Conservation (phyloP, 805 yeast genomes). For the Candida multigemmis region DNA sequence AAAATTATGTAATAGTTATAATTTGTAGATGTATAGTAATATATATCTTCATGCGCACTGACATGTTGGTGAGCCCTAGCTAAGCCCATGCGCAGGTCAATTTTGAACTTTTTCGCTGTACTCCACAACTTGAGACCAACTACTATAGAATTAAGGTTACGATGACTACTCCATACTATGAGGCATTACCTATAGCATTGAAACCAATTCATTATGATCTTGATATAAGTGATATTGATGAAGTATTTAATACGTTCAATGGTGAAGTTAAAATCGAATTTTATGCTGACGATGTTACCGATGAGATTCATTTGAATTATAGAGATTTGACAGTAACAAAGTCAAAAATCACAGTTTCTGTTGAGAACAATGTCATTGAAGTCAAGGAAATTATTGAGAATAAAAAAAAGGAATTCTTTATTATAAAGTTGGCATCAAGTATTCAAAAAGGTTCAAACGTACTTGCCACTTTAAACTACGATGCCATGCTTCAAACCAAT, state of each 20-base stretch:
- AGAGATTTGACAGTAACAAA: conserved; percentile 27
- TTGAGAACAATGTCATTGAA: conserved; percentile 2
- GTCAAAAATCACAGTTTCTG: conserved; percentile 12
- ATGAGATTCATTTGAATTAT: conserved; percentile 39
- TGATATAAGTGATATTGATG: conserved; percentile 50
- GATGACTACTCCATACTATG: conserved; percentile 18
- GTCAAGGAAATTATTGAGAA: conserved; percentile 10
- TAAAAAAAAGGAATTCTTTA: conserved; percentile 54
- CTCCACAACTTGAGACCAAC: too few relatives aligned
- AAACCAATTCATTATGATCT: conserved; percentile 70
- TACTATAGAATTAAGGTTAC: too few relatives aligned
- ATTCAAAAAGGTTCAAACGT: conserved; percentile 11
- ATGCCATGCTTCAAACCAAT: conserved; percentile 40
- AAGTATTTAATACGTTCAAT: conserved; percentile 31
- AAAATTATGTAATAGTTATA: too few relatives aligned
- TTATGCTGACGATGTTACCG: conserved; percentile 31
- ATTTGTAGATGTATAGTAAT: too few relatives aligned
- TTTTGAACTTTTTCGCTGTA: too few relatives aligned
- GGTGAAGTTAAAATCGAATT: conserved; percentile 44
- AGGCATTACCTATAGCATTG: conserved; percentile 54
- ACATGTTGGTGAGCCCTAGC: too few relatives aligned
- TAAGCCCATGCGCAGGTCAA: too few relatives aligned
- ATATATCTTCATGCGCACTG: too few relatives aligned
- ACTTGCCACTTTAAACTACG: conserved; percentile 22
- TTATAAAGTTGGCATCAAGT: conserved; percentile 43